These are phyloP conservation scores for Balamuthia mandrillaris DNA, from an alignment of 208 protist species.

Conservation along the genomic window DNA sequence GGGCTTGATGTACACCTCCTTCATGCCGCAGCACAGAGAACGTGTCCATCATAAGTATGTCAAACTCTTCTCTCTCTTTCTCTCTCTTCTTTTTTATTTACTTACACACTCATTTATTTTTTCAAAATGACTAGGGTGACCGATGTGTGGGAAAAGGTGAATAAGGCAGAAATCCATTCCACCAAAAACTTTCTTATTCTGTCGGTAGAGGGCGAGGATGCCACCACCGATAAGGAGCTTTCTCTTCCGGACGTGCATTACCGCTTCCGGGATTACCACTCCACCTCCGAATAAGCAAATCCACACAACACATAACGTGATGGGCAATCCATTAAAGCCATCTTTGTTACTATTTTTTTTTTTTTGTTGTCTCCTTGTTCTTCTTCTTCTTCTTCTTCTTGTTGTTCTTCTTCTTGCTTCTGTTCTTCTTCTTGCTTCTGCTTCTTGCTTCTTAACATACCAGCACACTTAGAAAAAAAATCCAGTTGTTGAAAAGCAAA, in stretches of 20 bases:
- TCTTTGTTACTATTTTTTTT: too few species aligned
- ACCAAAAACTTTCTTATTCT: background rate
- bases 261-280: background rate
- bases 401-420: too few species aligned
- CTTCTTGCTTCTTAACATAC: too few species aligned
- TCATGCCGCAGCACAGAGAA: background rate
- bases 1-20: background rate
- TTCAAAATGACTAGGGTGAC: background rate
- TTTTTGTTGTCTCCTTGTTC: too few species aligned
- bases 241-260: background rate
- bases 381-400: too few species aligned
- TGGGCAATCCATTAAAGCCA: background rate
- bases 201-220: background rate
- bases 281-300: background rate
- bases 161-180: background rate
- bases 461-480: too few species aligned
- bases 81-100: background rate
- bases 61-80: background rate
- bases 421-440: too few species aligned
- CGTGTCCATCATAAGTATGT: background rate
- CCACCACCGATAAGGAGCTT: background rate
- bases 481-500: too few species aligned
- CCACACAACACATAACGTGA: background rate
- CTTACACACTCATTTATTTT: background rate
- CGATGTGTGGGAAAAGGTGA: background rate